A percentile compares a stretch with the other conserved stretches of the same genome.
Conservation (phyloP, 1,284 basidiomycete species). For the Trametes pubescens region DNA sequence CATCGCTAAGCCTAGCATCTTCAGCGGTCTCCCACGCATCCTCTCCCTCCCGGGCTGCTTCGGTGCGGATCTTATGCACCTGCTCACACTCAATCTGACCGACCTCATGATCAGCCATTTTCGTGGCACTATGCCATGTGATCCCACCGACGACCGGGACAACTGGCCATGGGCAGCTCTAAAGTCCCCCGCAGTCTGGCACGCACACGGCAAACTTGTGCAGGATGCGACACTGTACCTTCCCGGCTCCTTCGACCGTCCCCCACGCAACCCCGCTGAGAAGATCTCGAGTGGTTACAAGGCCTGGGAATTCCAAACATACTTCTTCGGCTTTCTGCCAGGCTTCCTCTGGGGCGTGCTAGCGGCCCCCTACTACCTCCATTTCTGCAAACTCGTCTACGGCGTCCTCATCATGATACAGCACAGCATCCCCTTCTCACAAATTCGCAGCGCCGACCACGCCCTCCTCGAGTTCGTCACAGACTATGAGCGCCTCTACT, state of each 20-base stretch:
- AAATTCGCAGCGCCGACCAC: constrained; percentile 14
- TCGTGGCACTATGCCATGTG: constrained; percentile 40
- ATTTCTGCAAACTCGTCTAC: constrained; percentile 38
- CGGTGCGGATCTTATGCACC: constrained; percentile 49
- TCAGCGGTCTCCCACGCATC: constrained; percentile 10
- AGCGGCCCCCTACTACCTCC: constrained; percentile 27
- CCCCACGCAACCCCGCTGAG: constrained; percentile 42
- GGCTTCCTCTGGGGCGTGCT: constrained; percentile 3
- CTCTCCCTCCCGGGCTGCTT: constrained; percentile 42
- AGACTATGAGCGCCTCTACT: constrained; percentile 35
- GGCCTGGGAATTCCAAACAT: constrained; percentile 38
- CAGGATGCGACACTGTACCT: constrained; percentile 29
- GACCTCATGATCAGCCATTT: constrained; percentile 45
- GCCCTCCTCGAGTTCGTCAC: neutral
- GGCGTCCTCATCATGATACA: constrained; percentile 31
- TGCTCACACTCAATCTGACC: constrained; percentile 39
- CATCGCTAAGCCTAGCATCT: constrained; percentile 12
- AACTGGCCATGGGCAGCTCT: constrained; percentile 47
- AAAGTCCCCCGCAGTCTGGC: constrained; percentile 41
- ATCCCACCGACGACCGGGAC: constrained; percentile 3
- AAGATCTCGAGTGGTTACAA: constrained; percentile 45
- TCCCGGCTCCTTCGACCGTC: constrained; percentile 40
- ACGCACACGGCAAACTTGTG: constrained; percentile 41
- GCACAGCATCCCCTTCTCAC: constrained; percentile 19
- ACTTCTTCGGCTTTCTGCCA: constrained; percentile 38